These are phyloP conservation scores for Melastoma malabathricum DNA, from an alignment of 345 rosid species.

Conservation along the genomic window DNA sequence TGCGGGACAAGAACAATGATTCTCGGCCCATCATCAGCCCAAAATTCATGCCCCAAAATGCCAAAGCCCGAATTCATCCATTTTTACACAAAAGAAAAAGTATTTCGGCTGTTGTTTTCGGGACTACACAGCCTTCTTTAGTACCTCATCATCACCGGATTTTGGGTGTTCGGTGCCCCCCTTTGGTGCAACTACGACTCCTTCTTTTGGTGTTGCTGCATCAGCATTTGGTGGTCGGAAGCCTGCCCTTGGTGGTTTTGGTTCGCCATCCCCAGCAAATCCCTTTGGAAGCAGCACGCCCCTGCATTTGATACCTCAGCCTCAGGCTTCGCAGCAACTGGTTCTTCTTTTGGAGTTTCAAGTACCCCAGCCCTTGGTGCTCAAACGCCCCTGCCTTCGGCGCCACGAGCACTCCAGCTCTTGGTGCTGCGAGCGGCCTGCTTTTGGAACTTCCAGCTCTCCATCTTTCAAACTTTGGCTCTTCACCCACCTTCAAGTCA, in stretches of 20 bases:
- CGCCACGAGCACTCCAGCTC: slow-evolving; percentile 13
- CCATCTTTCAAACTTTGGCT: slow-evolving; percentile 50
- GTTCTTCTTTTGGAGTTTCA: slow-evolving; percentile 37
- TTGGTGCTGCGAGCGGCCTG: slow-evolving; percentile 15
- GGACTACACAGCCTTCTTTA: slow-evolving; percentile 54
- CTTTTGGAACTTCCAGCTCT: slow-evolving; percentile 24
- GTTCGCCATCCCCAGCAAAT: slow-evolving; percentile 5
- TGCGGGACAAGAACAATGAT: too few relatives aligned
- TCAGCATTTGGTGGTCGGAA: slow-evolving; percentile 81
- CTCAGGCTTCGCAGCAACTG: slow-evolving; percentile 28
- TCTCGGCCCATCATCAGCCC: too few relatives aligned
- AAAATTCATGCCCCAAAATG: too few relatives aligned
- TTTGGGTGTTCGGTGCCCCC: slow-evolving; percentile 55
- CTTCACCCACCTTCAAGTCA: slow-evolving; percentile 71
- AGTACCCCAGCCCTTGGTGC: slow-evolving; percentile 39
- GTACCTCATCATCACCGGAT: slow-evolving; percentile 59
- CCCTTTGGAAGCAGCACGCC: slow-evolving; percentile 21
- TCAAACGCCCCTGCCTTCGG: slow-evolving; percentile 12
- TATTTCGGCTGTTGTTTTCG: slow-evolving; percentile 86
- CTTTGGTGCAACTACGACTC: slow-evolving; percentile 57
- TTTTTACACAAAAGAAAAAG: too few relatives aligned
- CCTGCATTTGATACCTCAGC: slow-evolving; percentile 43
- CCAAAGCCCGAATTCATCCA: too few relatives aligned
- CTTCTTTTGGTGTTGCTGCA: slow-evolving; percentile 55
- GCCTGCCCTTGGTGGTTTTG: slow-evolving; percentile 62